Evolutionary conservation across 805 yeast genomes (phyloP), one percentile per base, ranked within the genome.

Genomic region (Saturnispora quitensis): DNA sequence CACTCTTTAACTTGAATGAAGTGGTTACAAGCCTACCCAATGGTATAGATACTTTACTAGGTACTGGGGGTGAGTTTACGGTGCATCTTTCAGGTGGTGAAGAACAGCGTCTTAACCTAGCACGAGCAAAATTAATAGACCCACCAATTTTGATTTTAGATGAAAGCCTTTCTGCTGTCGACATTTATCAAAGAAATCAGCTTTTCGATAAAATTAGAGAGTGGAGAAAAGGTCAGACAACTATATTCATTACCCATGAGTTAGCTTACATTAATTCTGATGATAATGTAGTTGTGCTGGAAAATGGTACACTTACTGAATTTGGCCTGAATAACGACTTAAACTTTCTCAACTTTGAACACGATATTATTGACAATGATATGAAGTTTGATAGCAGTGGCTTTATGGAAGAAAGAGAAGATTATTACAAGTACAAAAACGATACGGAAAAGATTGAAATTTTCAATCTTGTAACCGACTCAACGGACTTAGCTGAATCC

Each of bases 121-220:
- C 98, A 0, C 73, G 97, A 50, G 97, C 97, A 0, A 73, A 73
- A 51, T 53, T 89, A 3, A 73, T 88, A 55, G 76, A 93, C 60
- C 67, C 95, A 0, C 87, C 90, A 0, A 75, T 93, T 5, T 67
- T 91, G 53, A 76, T 93, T 2, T 69, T 90, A 27, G 99, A 93
- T 68, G 99, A 93, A 63, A 78, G 93, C 4, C 69, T 87, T 2
- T 83, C 93, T 47, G 97, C 97, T 0, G 67, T 93, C 51, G 97
- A 93, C 63, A 62, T 68, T 2, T 59, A 58, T 0, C 74, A 75
- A 43, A 73, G 82, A 54, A 66, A 67, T 0, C 51, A 61, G 3
- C 63, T 89, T 5, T 64, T 84, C 60, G 62, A 68, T 2, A 73
- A 73, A 0, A 72, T 93, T 12, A 75, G 78, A 50, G 50, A 56